These are phyloP conservation scores for Geosiphon pyriformis DNA, from an alignment of 192 early-diverging fungal species.

Conservation along the genomic window DNA sequence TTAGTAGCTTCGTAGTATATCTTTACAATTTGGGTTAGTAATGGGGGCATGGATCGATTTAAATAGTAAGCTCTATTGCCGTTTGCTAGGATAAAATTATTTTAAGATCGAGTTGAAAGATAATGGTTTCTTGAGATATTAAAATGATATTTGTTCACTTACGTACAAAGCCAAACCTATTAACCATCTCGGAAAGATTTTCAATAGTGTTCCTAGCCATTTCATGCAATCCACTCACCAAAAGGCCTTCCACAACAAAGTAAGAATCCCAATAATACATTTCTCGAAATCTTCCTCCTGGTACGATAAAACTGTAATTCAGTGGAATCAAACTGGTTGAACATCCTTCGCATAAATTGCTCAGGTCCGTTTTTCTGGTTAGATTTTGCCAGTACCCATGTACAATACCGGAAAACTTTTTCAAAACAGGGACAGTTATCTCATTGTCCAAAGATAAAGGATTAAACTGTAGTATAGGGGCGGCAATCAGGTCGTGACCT, in stretches of 20 bases:
- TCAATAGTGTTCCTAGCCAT: conserved; percentile 49
- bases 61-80: conserved; percentile 71
- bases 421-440: too few relatives aligned
- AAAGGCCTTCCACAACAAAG: conserved; percentile 61
- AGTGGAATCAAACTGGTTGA: conserved; percentile 47
- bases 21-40: conserved; percentile 64
- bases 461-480: conserved; percentile 34
- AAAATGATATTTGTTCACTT: conserved; percentile 27
- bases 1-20: conserved; percentile 49
- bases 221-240: conserved; percentile 46
- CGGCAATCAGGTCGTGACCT: conserved; percentile 45
- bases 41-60: conserved; percentile 70
- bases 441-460: conserved; percentile 27
- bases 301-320: conserved; percentile 60
- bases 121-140: too few relatives aligned
- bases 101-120: conserved; percentile 9
- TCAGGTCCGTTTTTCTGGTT: conserved; percentile 48
- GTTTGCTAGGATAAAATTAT: conserved; percentile 44
- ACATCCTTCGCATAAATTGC: conserved; percentile 51
- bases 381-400: conserved; percentile 57
- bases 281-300: conserved; percentile 69
- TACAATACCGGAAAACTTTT: conserved; percentile 44
- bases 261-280: conserved; percentile 74
- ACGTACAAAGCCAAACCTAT: conserved; percentile 62
- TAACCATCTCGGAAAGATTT: conserved; percentile 56